Evolutionary conservation across 495 filamentous ascomycete species (phyloP), one percentile per base, ranked within the genome.

Genomic region (Saxispiralis lemnorum): DNA sequence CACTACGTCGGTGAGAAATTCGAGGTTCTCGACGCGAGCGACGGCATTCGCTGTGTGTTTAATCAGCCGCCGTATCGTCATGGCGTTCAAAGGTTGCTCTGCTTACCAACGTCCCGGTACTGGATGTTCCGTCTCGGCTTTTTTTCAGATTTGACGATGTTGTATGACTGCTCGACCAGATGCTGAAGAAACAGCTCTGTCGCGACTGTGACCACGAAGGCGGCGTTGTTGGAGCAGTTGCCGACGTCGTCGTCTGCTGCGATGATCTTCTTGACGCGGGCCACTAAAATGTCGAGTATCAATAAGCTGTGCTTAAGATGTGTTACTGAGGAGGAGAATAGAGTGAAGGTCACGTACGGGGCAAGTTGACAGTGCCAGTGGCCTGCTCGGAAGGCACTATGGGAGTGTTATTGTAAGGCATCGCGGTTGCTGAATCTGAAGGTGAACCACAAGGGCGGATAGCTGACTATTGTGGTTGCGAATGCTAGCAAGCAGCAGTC

Each of bases 181-280:
- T 95, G 78, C 56, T 93, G 83, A 49, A 97, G 81, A 69, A 97
- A 97, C 76, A 94, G 78, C 62, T 96, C 89, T 10, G 89, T 84
- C 41, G 89, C 89, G 42, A 93, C 69, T 11, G 87, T 85, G 52
- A 95, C 86, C 41, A 85, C 76, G 61, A 96, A 94, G n/a, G 85
- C 83, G 44, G 85, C 88, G 48, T 88, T 92, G 57, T 83, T 92
- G 33, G 86, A 92, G 59, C 83, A 88, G 57, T 76, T 69, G 46
- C 59, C 62, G 50, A 93, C 79, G 48, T 95, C 89, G 24, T 80
- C 78, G 61, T 99, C 89, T 14, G 83, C 68, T 13, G 73, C 69
- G 39, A 99, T 81, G 53, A 96, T 94, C 62, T 87, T 89, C 59
- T 93, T 94, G 38, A 96, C 79, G 44, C 88, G 73, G 12, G 88